phyloP scores from a whole-genome alignment of 495 filamentous ascomycete genomes.

The Terfezia boudieri region DNA sequence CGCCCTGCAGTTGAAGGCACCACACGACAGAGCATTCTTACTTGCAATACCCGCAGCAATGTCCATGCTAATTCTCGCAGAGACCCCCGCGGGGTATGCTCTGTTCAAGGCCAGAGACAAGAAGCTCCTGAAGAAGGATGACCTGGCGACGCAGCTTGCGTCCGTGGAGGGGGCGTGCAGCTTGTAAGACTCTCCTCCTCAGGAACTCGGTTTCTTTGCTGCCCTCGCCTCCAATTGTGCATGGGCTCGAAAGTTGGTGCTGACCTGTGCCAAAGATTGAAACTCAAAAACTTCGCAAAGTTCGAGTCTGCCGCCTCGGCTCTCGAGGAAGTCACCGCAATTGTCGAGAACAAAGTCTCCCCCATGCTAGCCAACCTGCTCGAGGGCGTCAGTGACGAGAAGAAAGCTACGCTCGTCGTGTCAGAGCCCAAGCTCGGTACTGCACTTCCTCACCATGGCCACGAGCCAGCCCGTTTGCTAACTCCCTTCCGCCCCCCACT shows the following conservation, averaged over 20 bases:
- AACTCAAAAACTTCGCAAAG: constrained; percentile 89
- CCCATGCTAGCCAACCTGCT: constrained; percentile 64
- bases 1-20: too few relatives aligned
- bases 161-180: constrained; percentile 69
- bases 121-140: constrained; percentile 77
- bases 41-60: constrained; percentile 23
- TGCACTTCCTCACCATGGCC: constrained; percentile 10
- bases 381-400: constrained; percentile 84
- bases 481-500: background rate
- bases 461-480: background rate
- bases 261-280: constrained; percentile 35
- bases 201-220: constrained; percentile 3
- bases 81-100: constrained; percentile 92
- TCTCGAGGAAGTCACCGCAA: constrained; percentile 63
- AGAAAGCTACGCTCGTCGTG: constrained; percentile 87
- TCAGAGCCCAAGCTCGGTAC: constrained; percentile 80
- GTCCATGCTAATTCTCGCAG: constrained; percentile 65
- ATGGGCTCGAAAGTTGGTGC: background rate
- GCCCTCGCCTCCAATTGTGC: background rate
- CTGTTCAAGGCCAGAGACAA: constrained; percentile 96
- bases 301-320: constrained; percentile 79
- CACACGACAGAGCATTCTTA: background rate
- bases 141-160: constrained; percentile 45
- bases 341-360: constrained; percentile 91
- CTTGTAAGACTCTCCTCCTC: constrained; percentile 34